Conservation (phyloP, 768 basidiomycete genomes). For the Clathrus columnatus region DNA sequence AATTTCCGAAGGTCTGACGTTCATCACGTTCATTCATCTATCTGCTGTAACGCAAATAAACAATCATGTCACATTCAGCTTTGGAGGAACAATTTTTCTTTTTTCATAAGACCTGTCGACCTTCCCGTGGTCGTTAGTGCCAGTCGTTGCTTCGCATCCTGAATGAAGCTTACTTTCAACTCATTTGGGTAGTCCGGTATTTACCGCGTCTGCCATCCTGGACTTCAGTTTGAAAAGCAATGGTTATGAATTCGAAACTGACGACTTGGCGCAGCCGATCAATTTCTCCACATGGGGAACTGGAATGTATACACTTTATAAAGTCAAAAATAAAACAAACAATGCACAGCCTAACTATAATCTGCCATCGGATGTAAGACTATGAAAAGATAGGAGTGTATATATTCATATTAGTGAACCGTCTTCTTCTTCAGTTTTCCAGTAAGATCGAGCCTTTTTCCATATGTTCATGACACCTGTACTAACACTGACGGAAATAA, state of each 20-base stretch:
- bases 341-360: background rate
- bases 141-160: background rate
- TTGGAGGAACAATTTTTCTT: background rate
- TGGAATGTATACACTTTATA: no score
- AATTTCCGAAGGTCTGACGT: no score
- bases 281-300: background rate
- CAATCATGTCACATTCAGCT: background rate
- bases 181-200: background rate
- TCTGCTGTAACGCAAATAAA: no score
- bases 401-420: background rate
- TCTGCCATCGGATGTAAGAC: background rate
- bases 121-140: no score
- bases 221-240: background rate
- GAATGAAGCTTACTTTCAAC: background rate
- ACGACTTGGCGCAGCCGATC: background rate
- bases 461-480: slow-evolving; percentile 72
- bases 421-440: background rate
- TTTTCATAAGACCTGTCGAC: background rate
- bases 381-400: background rate
- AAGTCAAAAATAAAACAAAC: no score
- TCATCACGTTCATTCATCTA: no score
- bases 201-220: background rate
- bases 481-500: slow-evolving; percentile 43
- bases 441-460: slow-evolving; percentile 32
- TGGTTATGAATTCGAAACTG: no score